Evolutionary conservation across 2,329 filamentous ascomycete genomes (phyloP).

Genomic region (Penicillium sp.): DNA sequence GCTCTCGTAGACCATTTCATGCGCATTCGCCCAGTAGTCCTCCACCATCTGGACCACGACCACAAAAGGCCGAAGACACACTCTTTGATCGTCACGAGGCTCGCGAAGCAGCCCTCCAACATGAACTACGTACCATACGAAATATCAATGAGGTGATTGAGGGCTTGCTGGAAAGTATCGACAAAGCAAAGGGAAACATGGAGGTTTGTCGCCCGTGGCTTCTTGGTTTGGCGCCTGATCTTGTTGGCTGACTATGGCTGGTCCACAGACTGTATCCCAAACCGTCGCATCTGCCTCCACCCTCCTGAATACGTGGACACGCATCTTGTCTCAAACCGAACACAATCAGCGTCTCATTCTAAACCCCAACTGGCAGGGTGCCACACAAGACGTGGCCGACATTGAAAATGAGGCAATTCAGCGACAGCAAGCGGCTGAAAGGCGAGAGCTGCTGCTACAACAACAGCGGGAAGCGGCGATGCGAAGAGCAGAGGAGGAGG

Average conservation of each 20-base stretch:
- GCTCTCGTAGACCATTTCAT: conserved; percentile 26
- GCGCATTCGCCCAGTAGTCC: conserved; percentile 32
- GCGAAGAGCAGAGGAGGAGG: conserved; percentile 47
- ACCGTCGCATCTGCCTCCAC: conserved; percentile 85
- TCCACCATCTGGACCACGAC: conserved; percentile 23
- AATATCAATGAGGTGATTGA: conserved; percentile 87
- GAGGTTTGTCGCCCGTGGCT: conserved; percentile 31
- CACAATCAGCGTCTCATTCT: conserved; percentile 92
- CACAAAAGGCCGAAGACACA: conserved; percentile 44
- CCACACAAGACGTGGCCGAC: conserved; percentile 77
- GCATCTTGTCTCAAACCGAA: conserved; percentile 93
- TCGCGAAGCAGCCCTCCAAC: conserved; percentile 67
- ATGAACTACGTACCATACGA: conserved; percentile 74
- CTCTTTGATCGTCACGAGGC: conserved; percentile 59
- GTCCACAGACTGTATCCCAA: conserved; percentile 64
- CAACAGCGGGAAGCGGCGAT: conserved; percentile 65
- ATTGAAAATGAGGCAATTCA: conserved; percentile 72
- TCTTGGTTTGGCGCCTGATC: background rate
- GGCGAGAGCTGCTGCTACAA: conserved; percentile 71
- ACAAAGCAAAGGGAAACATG: conserved; percentile 46
- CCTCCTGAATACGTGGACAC: conserved; percentile 89
- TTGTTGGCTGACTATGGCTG: background rate
- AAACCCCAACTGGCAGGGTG: conserved; percentile 83
- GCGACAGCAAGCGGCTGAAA: conserved; percentile 70
- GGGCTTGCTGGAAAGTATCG: conserved; percentile 41